Evolutionary conservation across 495 filamentous ascomycete genomes (phyloP).

Genomic region (Hyaloscypha bicolor): DNA sequence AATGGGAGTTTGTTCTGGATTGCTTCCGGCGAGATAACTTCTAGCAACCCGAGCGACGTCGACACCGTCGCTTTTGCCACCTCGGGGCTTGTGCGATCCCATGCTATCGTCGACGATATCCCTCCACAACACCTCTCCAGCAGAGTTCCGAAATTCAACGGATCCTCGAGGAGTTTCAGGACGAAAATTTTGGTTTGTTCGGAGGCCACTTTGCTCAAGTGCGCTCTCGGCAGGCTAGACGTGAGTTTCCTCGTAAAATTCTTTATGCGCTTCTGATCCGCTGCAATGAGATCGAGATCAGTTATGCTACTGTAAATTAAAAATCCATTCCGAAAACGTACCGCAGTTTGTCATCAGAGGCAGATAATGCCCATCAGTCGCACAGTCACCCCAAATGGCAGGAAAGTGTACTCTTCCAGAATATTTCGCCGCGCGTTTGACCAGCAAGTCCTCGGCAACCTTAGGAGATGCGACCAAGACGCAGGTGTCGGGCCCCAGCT

Average conservation of each 20-base stretch:
- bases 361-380: constrained; percentile 9
- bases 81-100: too few species aligned
- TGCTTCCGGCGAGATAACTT: too few species aligned
- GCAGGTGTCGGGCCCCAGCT: constrained; percentile 56
- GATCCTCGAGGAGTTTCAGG: too few species aligned
- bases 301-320: not conserved
- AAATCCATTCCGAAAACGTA: not conserved
- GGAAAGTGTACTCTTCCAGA: constrained; percentile 35
- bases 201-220: constrained; percentile 25
- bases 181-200: too few species aligned
- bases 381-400: not conserved
- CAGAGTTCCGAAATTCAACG: too few species aligned
- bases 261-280: not conserved
- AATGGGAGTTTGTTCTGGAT: too few species aligned
- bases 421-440: constrained; percentile 60
- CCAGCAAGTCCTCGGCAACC: constrained; percentile 60
- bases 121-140: too few species aligned
- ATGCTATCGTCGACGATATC: too few species aligned
- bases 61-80: too few species aligned
- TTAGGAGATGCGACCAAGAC: constrained; percentile 62
- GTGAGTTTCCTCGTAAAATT: not conserved
- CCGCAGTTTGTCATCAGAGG: constrained; percentile 15
- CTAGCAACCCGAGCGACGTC: too few species aligned
- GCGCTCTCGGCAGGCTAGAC: constrained; percentile 13
- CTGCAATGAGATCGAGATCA: not conserved